A percentile compares a stretch with the other conserved stretches of the same genome.
Conservation (phyloP, 495 filamentous ascomycete genomes). For the Neurospora sp. region DNA sequence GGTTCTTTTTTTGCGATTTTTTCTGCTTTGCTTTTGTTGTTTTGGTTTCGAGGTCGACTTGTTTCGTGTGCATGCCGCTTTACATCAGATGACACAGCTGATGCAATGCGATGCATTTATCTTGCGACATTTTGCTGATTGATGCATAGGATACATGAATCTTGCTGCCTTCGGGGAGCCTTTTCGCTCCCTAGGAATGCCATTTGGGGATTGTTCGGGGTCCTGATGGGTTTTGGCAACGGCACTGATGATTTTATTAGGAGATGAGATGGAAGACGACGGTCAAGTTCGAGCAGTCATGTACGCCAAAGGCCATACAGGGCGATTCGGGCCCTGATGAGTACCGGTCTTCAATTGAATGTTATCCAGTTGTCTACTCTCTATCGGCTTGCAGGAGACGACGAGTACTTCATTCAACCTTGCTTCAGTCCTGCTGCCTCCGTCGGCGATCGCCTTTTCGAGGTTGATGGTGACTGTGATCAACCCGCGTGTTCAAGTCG, state of each 20-base stretch:
- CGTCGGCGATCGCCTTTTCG: background rate
- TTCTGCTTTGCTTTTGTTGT: background rate
- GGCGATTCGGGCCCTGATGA: background rate
- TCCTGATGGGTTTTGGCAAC: too few relatives aligned
- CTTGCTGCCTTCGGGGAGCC: background rate
- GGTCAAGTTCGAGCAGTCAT: background rate
- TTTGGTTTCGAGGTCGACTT: background rate
- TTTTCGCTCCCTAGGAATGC: background rate
- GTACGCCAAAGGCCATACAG: background rate
- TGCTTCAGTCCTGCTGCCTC: background rate
- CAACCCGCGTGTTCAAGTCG: background rate
- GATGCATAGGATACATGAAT: background rate
- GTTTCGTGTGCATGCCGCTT: background rate
- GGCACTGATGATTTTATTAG: background rate
- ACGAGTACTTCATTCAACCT: background rate
- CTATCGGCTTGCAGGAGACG: background rate
- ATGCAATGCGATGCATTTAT: background rate
- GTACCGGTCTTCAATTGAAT: background rate
- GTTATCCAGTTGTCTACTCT: background rate
- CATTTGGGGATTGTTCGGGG: too few relatives aligned
- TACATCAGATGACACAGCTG: background rate
- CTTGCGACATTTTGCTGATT: background rate
- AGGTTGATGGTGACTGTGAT: background rate
- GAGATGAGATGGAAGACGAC: background rate
- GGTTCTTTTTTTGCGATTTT: background rate